Conservation (phyloP, 2,329 filamentous ascomycete genomes). For the Grosmannia huntii region DNA sequence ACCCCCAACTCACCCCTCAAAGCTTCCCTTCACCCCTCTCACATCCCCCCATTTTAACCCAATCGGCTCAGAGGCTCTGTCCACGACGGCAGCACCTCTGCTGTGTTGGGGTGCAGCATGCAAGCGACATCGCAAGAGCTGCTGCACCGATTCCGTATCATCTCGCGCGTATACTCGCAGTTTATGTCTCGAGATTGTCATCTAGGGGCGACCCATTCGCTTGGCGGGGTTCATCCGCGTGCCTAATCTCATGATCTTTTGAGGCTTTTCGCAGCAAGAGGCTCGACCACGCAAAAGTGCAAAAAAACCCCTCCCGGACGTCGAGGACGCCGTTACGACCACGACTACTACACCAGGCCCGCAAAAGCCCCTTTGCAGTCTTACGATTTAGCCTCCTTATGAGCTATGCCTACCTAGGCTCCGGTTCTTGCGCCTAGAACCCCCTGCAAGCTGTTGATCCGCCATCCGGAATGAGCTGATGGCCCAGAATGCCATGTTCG, state of each 20-base stretch:
- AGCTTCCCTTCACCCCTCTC: background rate
- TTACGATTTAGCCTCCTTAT: background rate
- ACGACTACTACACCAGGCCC: background rate
- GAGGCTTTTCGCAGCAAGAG: too few relatives aligned
- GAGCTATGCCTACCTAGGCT: background rate
- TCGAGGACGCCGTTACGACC: too few relatives aligned
- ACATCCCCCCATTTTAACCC: background rate
- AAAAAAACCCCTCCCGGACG: background rate
- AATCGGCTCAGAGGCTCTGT: background rate
- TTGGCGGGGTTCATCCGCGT: too few relatives aligned
- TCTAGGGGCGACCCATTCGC: too few relatives aligned
- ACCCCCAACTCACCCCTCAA: background rate
- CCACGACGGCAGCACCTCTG: too few relatives aligned
- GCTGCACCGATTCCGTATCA: too few relatives aligned
- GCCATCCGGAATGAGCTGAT: background rate
- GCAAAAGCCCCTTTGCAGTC: background rate
- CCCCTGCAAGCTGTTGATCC: background rate
- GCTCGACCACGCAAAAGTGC: too few relatives aligned
- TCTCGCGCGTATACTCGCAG: too few relatives aligned
- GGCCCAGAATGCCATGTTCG: background rate
- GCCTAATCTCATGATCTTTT: too few relatives aligned
- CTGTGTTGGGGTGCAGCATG: too few relatives aligned
- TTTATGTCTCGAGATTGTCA: too few relatives aligned
- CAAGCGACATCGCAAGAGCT: too few relatives aligned
- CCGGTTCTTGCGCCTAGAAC: background rate